Evolutionary conservation across 106 monocot genomes (phyloP), one percentile per base, ranked within the genome.

Genomic region (Amphibolis antarctica): DNA sequence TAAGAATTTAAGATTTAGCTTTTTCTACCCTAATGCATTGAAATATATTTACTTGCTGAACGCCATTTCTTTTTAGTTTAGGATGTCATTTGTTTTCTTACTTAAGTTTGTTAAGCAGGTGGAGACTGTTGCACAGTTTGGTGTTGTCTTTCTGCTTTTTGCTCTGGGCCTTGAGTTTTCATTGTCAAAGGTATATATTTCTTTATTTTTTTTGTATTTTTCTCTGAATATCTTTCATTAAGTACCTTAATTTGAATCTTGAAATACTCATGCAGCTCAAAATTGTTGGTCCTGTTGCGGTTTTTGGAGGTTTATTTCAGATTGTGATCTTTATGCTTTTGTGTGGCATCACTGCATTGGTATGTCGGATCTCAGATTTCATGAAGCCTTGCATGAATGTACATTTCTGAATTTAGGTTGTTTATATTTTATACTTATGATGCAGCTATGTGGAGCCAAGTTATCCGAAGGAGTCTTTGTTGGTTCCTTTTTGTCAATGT

Each of bases 91-190:
- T 61, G 5, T 42, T 42, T 21, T 60, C 43, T 60, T 42, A 18
- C 17, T 61, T 42, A 42, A 36, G 43, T 22, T 36, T 36, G 20
- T 10, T 42, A 12, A n/a, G 19, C 73, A 96, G 94, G 94, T 96
- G 68, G 94, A 96, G 68, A 90, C 96, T 64, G 70, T 87, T 69
- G 96, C 90, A 55, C 90, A 90, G 4, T 90, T 96, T 85, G 96
- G 89, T 77, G 90, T 96, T 15, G 79, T 96, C 0, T 90, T 96
- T 73, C 96, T 96, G 14, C 83, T 96, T 42, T 96, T 90, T 71
- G 90, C 90, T 66, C 68, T 96, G 55, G 96, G 96, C 30, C 90
- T 96, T 54, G 96, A 96, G 69, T 96, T 96, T 78, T 96, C 96
- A 0, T 65, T 86, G 59, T 73, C 90, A 47, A 96, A 96, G 86